phyloP scores from a whole-genome alignment of 768 basidiomycete genomes.

The Glaciozyma antarctica region DNA sequence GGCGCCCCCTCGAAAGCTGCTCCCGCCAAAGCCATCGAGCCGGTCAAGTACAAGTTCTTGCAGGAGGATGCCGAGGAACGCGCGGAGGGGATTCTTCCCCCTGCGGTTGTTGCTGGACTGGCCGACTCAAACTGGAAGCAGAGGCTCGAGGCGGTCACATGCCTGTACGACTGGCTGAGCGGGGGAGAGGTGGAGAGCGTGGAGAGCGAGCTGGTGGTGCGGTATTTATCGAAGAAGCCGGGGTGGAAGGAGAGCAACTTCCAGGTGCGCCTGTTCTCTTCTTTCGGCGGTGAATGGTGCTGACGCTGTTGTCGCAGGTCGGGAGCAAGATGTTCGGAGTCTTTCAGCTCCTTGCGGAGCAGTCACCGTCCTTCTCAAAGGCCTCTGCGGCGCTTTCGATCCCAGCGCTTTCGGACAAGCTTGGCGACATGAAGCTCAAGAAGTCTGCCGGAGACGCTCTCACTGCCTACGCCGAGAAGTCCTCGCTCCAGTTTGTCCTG shows the following conservation, averaged over 20 bases:
- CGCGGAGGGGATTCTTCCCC: slow-evolving; percentile 60
- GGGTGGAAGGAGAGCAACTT: slow-evolving; percentile 99
- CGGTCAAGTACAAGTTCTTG: slow-evolving; percentile 81
- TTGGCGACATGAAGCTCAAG: slow-evolving; percentile 93
- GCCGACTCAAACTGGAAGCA: slow-evolving; percentile 91
- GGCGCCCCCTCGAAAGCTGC: slow-evolving; percentile 33
- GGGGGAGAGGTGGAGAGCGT: slow-evolving; percentile 46
- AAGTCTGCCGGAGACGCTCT: slow-evolving; percentile 88
- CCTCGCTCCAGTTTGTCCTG: slow-evolving; percentile 86
- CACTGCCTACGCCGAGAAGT: slow-evolving; percentile 75
- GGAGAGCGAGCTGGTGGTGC: slow-evolving; percentile 80
- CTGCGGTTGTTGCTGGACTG: slow-evolving; percentile 58
- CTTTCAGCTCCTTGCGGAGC: slow-evolving; percentile 60
- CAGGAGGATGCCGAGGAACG: slow-evolving; percentile 84
- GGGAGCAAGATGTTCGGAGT: slow-evolving; percentile 79
- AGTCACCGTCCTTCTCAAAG: slow-evolving; percentile 71
- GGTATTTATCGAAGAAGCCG: slow-evolving; percentile 73
- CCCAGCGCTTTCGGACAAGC: slow-evolving; percentile 76
- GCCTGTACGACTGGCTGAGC: slow-evolving; percentile 74
- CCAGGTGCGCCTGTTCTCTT: slow-evolving; percentile 50
- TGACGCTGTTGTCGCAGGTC: slow-evolving; percentile 49
- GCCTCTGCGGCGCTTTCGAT: slow-evolving; percentile 74
- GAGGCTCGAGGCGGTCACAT: slow-evolving; percentile 74
- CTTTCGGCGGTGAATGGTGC: not conserved
- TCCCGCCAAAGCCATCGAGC: slow-evolving; percentile 46